Evolutionary conservation across 2,329 filamentous ascomycete species (phyloP), one percentile per base, ranked within the genome.

Genomic region (Cercospora zeae-maydis): DNA sequence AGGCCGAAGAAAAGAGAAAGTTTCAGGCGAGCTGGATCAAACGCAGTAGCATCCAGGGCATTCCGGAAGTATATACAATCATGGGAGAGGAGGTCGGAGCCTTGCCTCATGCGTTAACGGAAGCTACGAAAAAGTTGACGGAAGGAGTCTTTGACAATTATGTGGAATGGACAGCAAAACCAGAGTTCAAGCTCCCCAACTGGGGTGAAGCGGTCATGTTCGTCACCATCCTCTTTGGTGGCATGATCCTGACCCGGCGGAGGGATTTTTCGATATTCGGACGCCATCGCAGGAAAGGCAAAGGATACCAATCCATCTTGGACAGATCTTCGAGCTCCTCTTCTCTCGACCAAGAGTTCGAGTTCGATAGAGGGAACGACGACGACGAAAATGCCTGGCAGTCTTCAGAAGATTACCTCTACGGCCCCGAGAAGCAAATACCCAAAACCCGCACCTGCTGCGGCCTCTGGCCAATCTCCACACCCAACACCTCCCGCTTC

Each of bases 371-470:
- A 9, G 74, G 76, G 47, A 71, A 72, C 63, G 75, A 79, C 49
- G 71, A 75, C 60, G 74, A 76, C 53, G 69, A 27, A 71, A 16
- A 2, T 9, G 34, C 33, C 7, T 39, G 37, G 21, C 19, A 36
- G 19, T 21, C 13, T 1, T 14, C 34, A 30, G 3, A 71, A 74
- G 45, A 63, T 59, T 36, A 53, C 16, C 27, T 53, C 27, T 68
- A 74, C 6, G 70, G 72, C 30, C 73, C 74, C 1, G 69, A 73
- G 14, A 81, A 78, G 58, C 70, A 77, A 56, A 76, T 77, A 3
- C 77, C 80, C 13, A 86, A 85, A 73, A 77, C 79, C 63, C 79
- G 84, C 16, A 72, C 71, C 24, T 82, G 81, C 67, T 84, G 80
- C 68, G 82, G 85, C n/a, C 73, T 80, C 47, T 62, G 58, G 42